phyloP scores from a whole-genome alignment of 2,329 filamentous ascomycete genomes.

The Tolypocladium capitatum region DNA sequence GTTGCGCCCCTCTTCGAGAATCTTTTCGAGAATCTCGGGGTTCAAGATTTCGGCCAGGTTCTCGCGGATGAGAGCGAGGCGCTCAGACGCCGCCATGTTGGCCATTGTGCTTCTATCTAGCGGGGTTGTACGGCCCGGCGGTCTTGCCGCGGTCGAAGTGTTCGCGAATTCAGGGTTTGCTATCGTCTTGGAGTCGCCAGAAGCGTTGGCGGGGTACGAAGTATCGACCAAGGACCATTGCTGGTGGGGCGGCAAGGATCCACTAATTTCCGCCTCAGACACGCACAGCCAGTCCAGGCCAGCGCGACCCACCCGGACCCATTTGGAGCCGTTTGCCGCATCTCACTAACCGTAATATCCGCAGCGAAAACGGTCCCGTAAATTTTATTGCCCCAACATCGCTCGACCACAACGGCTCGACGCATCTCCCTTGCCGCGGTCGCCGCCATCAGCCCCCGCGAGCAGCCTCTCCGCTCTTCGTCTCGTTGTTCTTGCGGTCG shows the following conservation, averaged over 20 bases:
- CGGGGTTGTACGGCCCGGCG: not conserved
- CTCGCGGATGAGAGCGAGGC: constrained; percentile 61
- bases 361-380: constrained; percentile 4
- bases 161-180: not conserved
- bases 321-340: constrained; percentile 3
- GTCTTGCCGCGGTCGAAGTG: not conserved
- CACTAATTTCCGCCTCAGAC: not conserved
- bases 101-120: constrained; percentile 7
- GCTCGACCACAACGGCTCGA: constrained; percentile 9
- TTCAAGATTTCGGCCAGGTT: constrained; percentile 77
- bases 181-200: too few relatives aligned
- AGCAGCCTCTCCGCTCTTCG: constrained; percentile 1
- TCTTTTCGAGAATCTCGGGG: constrained; percentile 66
- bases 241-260: not conserved
- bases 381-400: constrained; percentile 17
- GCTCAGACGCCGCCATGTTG: constrained; percentile 35
- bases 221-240: too few relatives aligned
- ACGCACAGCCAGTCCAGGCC: not conserved
- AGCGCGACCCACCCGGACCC: not conserved
- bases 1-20: constrained; percentile 56
- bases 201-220: not conserved
- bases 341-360: constrained; percentile 1
- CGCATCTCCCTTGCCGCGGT: constrained; percentile 8
- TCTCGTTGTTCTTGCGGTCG: not conserved
- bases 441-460: constrained; percentile 2